Evolutionary conservation across 2,329 filamentous ascomycete genomes (phyloP).

Genomic region (Chaetomium strumarium): DNA sequence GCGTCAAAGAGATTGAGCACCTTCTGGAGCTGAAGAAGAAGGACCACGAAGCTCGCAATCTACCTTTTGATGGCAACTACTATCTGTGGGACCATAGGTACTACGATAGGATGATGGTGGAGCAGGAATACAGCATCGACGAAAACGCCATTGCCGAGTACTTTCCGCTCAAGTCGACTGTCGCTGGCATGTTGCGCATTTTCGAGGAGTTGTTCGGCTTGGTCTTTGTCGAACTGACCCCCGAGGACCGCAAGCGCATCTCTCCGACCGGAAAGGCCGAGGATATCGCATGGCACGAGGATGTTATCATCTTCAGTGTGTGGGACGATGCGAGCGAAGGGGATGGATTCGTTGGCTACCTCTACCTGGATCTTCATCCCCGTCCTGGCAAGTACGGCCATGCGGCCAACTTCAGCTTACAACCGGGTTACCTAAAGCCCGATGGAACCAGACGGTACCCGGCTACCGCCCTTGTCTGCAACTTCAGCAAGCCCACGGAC

Average conservation of each 20-base stretch:
- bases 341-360: conserved; percentile 68
- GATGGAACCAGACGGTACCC: conserved; percentile 70
- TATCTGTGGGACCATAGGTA: conserved; percentile 80
- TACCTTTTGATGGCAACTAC: conserved; percentile 61
- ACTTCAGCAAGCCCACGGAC: conserved; percentile 73
- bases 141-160: conserved; percentile 78
- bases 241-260: conserved; percentile 58
- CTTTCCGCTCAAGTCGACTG: conserved; percentile 69
- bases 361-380: conserved; percentile 77
- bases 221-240: conserved; percentile 66
- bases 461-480: conserved; percentile 75
- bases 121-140: conserved; percentile 74
- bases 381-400: conserved; percentile 79
- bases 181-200: conserved; percentile 73
- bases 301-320: conserved; percentile 76
- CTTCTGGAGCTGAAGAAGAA: conserved; percentile 70
- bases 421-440: conserved; percentile 61
- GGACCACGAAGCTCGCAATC: conserved; percentile 54
- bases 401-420: conserved; percentile 77
- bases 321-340: conserved; percentile 73
- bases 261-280: conserved; percentile 62
- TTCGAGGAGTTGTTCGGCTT: conserved; percentile 80
- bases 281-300: conserved; percentile 75
- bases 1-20: conserved; percentile 62
- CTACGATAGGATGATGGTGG: conserved; percentile 74